Conservation (phyloP, 176 grass and related monocot species). For the sorghum (Sorghum bicolor) region Sorghum_bicolor_NCBIv3 NC_012872.2:52488501-52489000, state of each 20-base stretch:
- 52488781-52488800: constrained; percentile 7
- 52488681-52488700: constrained; percentile 17
- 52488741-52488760: constrained; percentile 62
- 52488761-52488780: constrained; percentile 2
- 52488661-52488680: constrained; percentile 23
- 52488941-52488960: constrained; percentile 19
- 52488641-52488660: constrained; percentile 19
- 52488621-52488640: constrained; percentile 6
- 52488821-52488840: constrained; percentile 43
- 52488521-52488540: constrained; percentile 96
- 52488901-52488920: constrained; percentile 10
- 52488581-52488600: constrained; percentile 44
- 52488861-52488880: constrained; percentile 24
- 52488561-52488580: constrained; percentile 60
- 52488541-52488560: constrained; percentile 94
- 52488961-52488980: not conserved
- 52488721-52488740: constrained; percentile 50
- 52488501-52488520: constrained; percentile 61
- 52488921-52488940: not conserved
- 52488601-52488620: constrained; percentile 45
- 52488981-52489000: not conserved
- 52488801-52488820: constrained; percentile 4
- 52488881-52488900: constrained; percentile 15
- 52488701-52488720: constrained; percentile 27
- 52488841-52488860: constrained; percentile 32